Conservation (phyloP, 2,329 filamentous ascomycete species). For the Colletotrichum filicis region DNA sequence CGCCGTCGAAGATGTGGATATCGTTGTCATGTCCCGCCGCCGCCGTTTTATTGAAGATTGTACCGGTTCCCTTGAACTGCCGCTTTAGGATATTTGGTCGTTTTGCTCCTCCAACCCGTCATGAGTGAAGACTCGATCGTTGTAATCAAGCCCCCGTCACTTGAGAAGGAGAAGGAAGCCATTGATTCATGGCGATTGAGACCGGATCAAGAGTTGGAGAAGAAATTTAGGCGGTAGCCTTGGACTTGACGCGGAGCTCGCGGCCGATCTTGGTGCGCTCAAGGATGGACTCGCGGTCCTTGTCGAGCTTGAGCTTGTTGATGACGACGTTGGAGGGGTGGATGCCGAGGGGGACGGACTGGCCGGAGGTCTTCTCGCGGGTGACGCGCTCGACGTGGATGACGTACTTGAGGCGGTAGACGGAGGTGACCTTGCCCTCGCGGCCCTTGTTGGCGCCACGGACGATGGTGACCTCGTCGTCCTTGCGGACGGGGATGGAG, state of each 20-base stretch:
- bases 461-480: constrained; percentile 93
- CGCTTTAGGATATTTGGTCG: constrained; percentile 10
- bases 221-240: constrained; percentile 66
- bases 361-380: constrained; percentile 97
- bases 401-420: constrained; percentile 98
- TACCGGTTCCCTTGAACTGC: constrained; percentile 30
- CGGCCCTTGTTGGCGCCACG: constrained; percentile 96
- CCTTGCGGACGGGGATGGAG: constrained; percentile 96
- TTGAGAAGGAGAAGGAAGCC: neutral
- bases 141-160: neutral
- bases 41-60: neutral
- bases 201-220: neutral
- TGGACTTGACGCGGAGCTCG: constrained; percentile 79
- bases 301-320: constrained; percentile 98
- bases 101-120: neutral
- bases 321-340: constrained; percentile 97
- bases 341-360: constrained; percentile 93
- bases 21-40: constrained; percentile 3
- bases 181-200: neutral
- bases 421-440: constrained; percentile 97
- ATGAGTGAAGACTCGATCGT: neutral
- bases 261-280: constrained; percentile 86
- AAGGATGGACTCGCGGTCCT: constrained; percentile 90
- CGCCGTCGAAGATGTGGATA: constrained; percentile 19
- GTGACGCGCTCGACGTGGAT: constrained; percentile 97